Conservation (phyloP, 495 filamentous ascomycete species). For the Tuber borchii region DNA sequence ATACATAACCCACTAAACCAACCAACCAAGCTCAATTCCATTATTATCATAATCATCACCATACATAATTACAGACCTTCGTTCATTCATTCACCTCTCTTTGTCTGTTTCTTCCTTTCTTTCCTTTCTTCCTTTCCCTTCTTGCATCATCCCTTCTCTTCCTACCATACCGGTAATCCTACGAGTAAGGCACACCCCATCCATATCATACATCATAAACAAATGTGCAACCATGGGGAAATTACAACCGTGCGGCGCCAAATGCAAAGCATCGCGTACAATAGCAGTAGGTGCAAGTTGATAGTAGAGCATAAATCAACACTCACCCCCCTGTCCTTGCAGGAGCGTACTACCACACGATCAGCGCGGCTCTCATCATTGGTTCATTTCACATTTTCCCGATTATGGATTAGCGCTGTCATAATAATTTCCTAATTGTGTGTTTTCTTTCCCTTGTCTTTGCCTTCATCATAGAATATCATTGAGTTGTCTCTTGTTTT, state of each 20-base stretch:
- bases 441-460: not conserved
- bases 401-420: not conserved
- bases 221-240: not conserved
- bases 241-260: not conserved
- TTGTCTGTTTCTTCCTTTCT: not conserved
- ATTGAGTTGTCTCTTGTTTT: not conserved
- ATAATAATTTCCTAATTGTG: not conserved
- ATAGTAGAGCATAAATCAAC: not conserved
- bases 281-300: too few species aligned
- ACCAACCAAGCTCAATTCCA: not conserved
- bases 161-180: not conserved
- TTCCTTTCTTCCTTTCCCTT: not conserved
- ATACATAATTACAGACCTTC: too few species aligned
- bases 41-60: not conserved
- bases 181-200: too few species aligned
- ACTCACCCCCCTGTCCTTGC: not conserved
- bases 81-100: too few species aligned
- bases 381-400: not conserved
- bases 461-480: not conserved
- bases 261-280: not conserved
- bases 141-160: not conserved
- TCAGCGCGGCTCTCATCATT: not conserved
- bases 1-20: not conserved
- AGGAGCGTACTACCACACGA: not conserved
- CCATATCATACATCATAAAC: not conserved